Evolutionary conservation across 176 grass and related monocot species (phyloP).

Genomic region (Aegilops longissima): DNA sequence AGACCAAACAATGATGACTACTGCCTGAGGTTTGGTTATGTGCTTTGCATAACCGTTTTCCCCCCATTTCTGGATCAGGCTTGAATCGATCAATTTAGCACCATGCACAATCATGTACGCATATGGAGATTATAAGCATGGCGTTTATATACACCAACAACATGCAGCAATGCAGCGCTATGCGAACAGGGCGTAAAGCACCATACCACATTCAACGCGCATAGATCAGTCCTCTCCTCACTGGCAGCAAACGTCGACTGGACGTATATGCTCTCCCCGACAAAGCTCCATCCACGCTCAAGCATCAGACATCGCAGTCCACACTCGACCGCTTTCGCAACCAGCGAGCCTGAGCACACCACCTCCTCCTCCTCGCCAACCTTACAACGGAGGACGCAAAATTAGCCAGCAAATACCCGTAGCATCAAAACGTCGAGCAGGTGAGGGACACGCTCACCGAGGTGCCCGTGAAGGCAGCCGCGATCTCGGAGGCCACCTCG

Average conservation of each 20-base stretch:
- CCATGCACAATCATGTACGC: not conserved
- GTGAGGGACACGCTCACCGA: slow-evolving; percentile 21
- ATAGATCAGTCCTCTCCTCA: slow-evolving; percentile 50
- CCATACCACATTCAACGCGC: slow-evolving; percentile 65
- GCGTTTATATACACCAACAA: not conserved
- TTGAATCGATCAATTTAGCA: not conserved
- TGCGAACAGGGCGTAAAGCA: not conserved
- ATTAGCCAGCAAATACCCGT: not conserved
- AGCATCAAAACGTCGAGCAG: slow-evolving; percentile 25
- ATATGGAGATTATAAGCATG: not conserved
- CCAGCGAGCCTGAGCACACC: slow-evolving; percentile 47
- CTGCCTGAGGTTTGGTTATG: not conserved
- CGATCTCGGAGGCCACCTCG: slow-evolving; percentile 37
- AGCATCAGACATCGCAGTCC: slow-evolving; percentile 64
- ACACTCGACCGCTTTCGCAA: slow-evolving; percentile 60
- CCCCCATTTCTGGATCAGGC: not conserved
- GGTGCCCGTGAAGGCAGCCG: slow-evolving; percentile 26
- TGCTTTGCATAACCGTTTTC: not conserved
- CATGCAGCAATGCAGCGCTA: not conserved
- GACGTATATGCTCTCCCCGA: slow-evolving; percentile 57
- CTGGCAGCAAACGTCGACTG: slow-evolving; percentile 44
- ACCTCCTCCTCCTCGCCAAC: slow-evolving; percentile 68
- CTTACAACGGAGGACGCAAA: slow-evolving; percentile 21
- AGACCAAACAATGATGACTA: not conserved
- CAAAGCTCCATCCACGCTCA: slow-evolving; percentile 67